Conservation (phyloP, 768 basidiomycete genomes). For the Tulasnella sp. region DNA sequence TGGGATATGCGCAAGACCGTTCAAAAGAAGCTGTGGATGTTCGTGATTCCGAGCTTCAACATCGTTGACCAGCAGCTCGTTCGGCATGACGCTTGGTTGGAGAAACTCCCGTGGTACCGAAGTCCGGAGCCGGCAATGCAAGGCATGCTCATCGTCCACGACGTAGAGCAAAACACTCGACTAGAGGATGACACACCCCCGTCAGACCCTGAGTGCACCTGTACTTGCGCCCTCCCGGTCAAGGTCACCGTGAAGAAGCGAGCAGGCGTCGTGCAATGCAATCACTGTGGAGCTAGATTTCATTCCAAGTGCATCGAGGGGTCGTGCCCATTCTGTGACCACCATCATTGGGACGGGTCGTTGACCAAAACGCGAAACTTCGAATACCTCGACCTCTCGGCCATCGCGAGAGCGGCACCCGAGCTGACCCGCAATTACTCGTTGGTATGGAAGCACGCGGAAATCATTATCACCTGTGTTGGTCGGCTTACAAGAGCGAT, state of each 20-base stretch:
- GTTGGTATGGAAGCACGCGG: conserved; percentile 72
- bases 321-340: conserved; percentile 87
- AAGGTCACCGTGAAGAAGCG: conserved; percentile 9
- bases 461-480: conserved; percentile 72
- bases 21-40: conserved; percentile 65
- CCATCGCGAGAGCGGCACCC: conserved; percentile 67
- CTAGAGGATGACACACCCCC: conserved; percentile 78
- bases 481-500: conserved; percentile 71
- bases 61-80: conserved; percentile 65
- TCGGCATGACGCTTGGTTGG: conserved; percentile 66
- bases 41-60: conserved; percentile 68
- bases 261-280: conserved; percentile 86
- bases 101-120: conserved; percentile 76
- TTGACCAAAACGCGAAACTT: conserved; percentile 77
- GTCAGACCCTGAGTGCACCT: conserved; percentile 76
- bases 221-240: conserved; percentile 74
- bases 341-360: conserved; percentile 87
- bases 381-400: conserved; percentile 77
- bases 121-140: conserved; percentile 40
- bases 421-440: conserved; percentile 76
- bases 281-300: conserved; percentile 78
- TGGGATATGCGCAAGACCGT: conserved; percentile 71
- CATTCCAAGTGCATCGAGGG: conserved; percentile 82
- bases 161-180: conserved; percentile 69
- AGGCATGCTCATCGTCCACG: conserved; percentile 61